Percentiles rank a stretch among this genome's conserved stretches.
These are phyloP conservation scores for Neurospora discreta DNA, from an alignment of 495 filamentous ascomycete species.

Conservation along the genomic window DNA sequence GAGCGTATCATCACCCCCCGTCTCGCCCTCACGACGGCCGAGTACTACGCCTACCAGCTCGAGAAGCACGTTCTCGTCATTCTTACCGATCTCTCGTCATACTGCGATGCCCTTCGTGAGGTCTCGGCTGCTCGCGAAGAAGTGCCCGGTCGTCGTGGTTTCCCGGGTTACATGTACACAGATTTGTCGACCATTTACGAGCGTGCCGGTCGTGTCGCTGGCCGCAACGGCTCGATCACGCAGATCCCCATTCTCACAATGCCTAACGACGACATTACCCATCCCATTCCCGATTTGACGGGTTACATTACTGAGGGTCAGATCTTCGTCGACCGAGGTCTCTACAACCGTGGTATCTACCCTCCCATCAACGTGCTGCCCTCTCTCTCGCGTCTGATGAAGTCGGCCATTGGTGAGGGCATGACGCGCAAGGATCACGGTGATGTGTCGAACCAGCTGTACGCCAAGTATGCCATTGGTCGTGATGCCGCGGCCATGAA, in stretches of 20 bases:
- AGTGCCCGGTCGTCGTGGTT: slow-evolving; percentile 98
- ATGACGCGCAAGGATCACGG: slow-evolving; percentile 93
- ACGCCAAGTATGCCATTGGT: slow-evolving; percentile 99
- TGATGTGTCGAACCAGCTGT: slow-evolving; percentile 98
- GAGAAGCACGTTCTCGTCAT: slow-evolving; percentile 99
- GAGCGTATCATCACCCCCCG: slow-evolving; percentile 99
- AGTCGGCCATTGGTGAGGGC: slow-evolving; percentile 95
- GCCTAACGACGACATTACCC: slow-evolving; percentile 99
- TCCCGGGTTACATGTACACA: slow-evolving; percentile 99
- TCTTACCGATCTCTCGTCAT: slow-evolving; percentile 93
- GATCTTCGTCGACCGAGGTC: slow-evolving; percentile 92
- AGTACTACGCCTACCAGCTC: slow-evolving; percentile 99
- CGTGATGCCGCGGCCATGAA: slow-evolving; percentile 98
- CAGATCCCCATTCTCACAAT: slow-evolving; percentile 98
- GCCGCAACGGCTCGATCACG: slow-evolving; percentile 95
- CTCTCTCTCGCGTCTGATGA: slow-evolving; percentile 98
- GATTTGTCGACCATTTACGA: slow-evolving; percentile 99
- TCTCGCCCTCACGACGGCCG: slow-evolving; percentile 94
- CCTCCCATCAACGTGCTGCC: slow-evolving; percentile 98
- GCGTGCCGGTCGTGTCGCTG: slow-evolving; percentile 94
- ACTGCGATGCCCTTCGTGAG: slow-evolving; percentile 97
- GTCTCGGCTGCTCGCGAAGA: slow-evolving; percentile 97
- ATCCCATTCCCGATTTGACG: slow-evolving; percentile 97
- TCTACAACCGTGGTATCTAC: slow-evolving; percentile 93
- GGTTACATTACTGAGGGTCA: slow-evolving; percentile 99